These are phyloP conservation scores for Fomitopsis serialis DNA, from an alignment of 768 basidiomycete genomes.

Conservation along the genomic window DNA sequence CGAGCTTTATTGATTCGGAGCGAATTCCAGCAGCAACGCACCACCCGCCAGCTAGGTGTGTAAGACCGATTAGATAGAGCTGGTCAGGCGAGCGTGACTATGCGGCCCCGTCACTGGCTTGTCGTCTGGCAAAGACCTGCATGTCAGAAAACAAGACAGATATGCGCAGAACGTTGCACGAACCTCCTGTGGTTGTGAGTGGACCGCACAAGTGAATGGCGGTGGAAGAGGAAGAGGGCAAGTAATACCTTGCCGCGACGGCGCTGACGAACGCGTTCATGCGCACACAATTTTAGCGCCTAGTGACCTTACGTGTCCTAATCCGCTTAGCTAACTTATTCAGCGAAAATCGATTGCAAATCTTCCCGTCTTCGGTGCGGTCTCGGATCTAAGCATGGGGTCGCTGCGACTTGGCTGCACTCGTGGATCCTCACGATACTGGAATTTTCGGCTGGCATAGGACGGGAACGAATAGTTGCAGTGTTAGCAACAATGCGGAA, in stretches of 20 bases:
- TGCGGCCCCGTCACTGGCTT: background rate
- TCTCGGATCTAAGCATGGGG: too few species aligned
- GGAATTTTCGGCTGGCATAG: too few species aligned
- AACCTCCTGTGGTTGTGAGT: background rate
- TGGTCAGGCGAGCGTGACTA: background rate
- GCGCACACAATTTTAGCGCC: background rate
- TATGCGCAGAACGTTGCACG: background rate
- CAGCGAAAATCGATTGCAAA: too few species aligned
- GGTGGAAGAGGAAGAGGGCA: background rate
- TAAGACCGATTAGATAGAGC: background rate
- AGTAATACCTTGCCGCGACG: too few species aligned
- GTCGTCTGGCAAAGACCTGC: background rate
- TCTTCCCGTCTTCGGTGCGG: too few species aligned
- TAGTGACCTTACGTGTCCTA: background rate
- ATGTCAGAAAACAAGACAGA: background rate
- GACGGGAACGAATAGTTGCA: too few species aligned
- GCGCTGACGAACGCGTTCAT: background rate
- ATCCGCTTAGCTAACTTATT: background rate
- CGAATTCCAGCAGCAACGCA: background rate
- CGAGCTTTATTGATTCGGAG: too few species aligned
- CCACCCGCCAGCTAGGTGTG: background rate
- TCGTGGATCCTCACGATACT: too few species aligned
- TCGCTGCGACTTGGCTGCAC: too few species aligned
- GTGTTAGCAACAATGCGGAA: too few species aligned
- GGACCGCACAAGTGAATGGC: background rate